phyloP scores from a whole-genome alignment of 345 rosid genomes.

The Eucalyptus globulus region DNA sequence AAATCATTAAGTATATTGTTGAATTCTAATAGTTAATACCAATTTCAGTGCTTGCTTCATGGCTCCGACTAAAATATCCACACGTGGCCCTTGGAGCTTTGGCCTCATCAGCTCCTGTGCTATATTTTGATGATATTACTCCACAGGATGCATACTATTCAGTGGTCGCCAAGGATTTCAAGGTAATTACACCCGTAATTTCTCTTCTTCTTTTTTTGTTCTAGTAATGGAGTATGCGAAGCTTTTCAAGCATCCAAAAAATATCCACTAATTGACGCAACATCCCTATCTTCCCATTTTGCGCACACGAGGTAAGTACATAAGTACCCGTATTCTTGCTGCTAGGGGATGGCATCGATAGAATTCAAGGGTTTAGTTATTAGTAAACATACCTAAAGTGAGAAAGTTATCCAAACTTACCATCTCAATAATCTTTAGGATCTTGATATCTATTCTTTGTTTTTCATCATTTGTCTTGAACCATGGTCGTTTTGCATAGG shows the following conservation, averaged over 20 bases:
- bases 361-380: background rate
- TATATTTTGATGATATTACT: slow-evolving; percentile 34
- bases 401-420: background rate
- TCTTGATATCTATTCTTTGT: background rate
- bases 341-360: background rate
- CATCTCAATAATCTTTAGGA: background rate
- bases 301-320: background rate
- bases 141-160: slow-evolving; percentile 34
- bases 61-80: slow-evolving; percentile 64
- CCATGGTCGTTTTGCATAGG: slow-evolving; percentile 2
- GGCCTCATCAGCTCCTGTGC: slow-evolving; percentile 66
- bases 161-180: slow-evolving; percentile 33
- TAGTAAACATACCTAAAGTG: background rate
- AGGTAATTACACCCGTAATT: background rate
- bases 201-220: background rate
- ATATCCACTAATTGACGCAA: background rate
- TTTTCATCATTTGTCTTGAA: background rate
- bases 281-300: background rate
- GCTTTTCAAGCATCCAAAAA: background rate
- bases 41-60: slow-evolving; percentile 47
- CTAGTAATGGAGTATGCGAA: background rate
- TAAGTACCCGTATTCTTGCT: background rate
- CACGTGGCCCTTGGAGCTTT: slow-evolving; percentile 49
- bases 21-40: background rate
- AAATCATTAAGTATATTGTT: background rate